phyloP scores from a whole-genome alignment of 352 stramenopile genomes.

The Pythium volutum region DNA sequence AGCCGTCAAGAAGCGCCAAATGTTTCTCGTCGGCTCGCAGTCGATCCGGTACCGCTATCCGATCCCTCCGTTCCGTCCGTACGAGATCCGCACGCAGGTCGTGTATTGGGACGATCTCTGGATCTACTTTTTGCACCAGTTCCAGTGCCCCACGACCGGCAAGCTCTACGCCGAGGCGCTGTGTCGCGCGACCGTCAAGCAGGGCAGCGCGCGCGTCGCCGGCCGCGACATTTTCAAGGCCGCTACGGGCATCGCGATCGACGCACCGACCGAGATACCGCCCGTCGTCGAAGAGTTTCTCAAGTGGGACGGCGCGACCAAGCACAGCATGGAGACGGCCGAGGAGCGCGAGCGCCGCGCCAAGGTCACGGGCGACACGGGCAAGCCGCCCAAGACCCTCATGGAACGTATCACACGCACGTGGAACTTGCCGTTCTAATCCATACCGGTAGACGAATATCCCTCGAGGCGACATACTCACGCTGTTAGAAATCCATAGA shows the following conservation, averaged over 20 bases:
- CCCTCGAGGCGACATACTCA: neutral
- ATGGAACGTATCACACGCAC: conserved; percentile 20
- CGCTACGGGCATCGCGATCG: conserved; percentile 13
- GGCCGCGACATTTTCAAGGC: conserved; percentile 16
- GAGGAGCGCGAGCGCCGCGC: conserved; percentile 24
- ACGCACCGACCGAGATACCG: conserved; percentile 24
- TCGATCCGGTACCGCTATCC: conserved; percentile 32
- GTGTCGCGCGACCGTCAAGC: conserved; percentile 26
- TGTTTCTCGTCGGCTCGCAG: conserved; percentile 63
- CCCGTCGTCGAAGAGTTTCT: conserved; percentile 31
- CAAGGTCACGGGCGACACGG: conserved; percentile 15
- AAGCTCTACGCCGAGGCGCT: conserved; percentile 32
- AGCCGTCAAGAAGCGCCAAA: conserved; percentile 56
- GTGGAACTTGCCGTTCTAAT: conserved; percentile 31
- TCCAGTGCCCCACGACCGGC: conserved; percentile 32
- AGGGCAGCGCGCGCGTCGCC: conserved; percentile 22
- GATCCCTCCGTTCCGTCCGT: conserved; percentile 33
- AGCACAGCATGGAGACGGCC: conserved; percentile 28
- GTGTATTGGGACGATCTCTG: conserved; percentile 35
- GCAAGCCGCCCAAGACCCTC: conserved; percentile 15
- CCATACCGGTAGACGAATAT: too few relatives aligned
- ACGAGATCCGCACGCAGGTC: conserved; percentile 33
- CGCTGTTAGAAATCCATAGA: conserved; percentile 10
- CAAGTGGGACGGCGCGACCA: conserved; percentile 31
- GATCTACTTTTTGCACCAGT: conserved; percentile 36